phyloP scores from a whole-genome alignment of 441 rosid species.

The Mallotus japonicus region DNA sequence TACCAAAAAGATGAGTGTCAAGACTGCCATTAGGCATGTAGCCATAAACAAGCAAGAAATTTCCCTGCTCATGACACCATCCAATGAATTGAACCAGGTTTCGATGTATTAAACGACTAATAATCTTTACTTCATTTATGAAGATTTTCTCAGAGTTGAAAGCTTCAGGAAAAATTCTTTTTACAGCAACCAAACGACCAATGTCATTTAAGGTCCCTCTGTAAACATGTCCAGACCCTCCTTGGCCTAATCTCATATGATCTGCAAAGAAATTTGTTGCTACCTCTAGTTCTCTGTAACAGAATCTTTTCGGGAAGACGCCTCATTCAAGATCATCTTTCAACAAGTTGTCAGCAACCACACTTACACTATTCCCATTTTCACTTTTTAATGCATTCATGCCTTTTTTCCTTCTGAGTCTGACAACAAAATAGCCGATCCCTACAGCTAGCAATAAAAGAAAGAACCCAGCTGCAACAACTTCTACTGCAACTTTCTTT shows the following conservation, averaged over 20 bases:
- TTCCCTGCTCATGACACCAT: too few relatives aligned
- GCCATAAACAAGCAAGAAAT: too few relatives aligned
- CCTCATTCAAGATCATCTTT: background rate
- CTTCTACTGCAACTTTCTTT: background rate
- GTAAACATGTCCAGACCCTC: conserved; percentile 11
- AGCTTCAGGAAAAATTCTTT: background rate
- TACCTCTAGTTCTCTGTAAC: background rate
- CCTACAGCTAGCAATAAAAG: background rate
- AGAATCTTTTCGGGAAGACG: background rate
- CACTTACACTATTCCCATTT: too few relatives aligned
- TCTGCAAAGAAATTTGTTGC: conserved; percentile 7
- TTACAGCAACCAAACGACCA: background rate
- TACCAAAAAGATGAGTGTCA: too few relatives aligned
- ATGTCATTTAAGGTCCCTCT: conserved; percentile 3
- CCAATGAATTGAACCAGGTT: too few relatives aligned
- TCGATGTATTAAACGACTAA: too few relatives aligned
- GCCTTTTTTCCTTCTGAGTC: background rate
- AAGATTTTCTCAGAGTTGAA: too few relatives aligned
- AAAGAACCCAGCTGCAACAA: background rate
- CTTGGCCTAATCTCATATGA: background rate
- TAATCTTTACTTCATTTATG: too few relatives aligned
- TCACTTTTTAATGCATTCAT: background rate
- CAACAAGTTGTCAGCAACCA: too few relatives aligned
- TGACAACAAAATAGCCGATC: background rate
- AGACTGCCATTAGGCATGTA: too few relatives aligned